Evolutionary conservation across 805 yeast species (phyloP).

Genomic region (Wickerhamomyces chambardii): DNA sequence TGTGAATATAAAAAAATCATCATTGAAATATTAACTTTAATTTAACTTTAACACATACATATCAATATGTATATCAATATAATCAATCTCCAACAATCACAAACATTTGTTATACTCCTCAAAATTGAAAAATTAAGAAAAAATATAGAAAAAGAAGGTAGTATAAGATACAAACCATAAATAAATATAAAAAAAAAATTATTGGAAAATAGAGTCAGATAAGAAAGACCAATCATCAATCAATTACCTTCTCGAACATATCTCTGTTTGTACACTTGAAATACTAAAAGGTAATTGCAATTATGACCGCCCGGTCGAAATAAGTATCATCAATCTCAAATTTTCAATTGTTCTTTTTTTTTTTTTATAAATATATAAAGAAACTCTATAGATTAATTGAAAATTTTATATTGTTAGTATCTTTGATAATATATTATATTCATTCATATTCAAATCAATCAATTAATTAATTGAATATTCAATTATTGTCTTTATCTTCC

Average conservation of each 20-base stretch:
- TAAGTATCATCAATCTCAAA: conserved; percentile 12
- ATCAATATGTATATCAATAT: too few relatives aligned
- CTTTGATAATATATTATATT: too few relatives aligned
- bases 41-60: too few relatives aligned
- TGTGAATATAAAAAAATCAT: conserved; percentile 43
- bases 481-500: too few relatives aligned
- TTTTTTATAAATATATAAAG: neutral
- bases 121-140: too few relatives aligned
- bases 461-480: too few relatives aligned
- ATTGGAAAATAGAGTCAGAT: neutral
- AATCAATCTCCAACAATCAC: too few relatives aligned
- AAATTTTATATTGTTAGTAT: too few relatives aligned
- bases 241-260: conserved; percentile 28
- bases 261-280: conserved; percentile 37
- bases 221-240: conserved; percentile 39
- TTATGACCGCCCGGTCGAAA: conserved; percentile 49
- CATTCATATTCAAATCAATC: too few relatives aligned
- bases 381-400: neutral
- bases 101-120: too few relatives aligned
- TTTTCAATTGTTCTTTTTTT: conserved; percentile 22
- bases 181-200: neutral
- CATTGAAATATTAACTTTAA: too few relatives aligned
- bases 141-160: too few relatives aligned
- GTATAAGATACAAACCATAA: neutral
- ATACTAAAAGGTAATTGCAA: conserved; percentile 21